These are phyloP conservation scores for Chenopodium quinoa DNA, from an alignment of 148 eudicot genomes.

Conservation along the genomic window DNA sequence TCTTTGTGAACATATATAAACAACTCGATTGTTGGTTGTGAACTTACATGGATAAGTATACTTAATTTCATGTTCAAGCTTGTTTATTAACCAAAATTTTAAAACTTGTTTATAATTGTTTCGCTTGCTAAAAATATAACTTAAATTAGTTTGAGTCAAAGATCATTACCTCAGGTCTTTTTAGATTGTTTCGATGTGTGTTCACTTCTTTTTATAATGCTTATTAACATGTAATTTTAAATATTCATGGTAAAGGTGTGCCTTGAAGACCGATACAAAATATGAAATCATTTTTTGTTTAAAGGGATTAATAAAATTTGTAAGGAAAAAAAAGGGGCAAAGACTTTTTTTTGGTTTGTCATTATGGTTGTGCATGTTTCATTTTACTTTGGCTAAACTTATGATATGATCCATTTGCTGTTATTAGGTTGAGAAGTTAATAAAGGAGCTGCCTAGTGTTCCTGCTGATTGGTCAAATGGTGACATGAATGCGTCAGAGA, in stretches of 20 bases:
- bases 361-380: background rate
- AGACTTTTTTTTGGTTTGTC: background rate
- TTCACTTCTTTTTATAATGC: background rate
- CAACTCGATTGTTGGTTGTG: no score
- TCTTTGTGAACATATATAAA: no score
- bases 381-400: background rate
- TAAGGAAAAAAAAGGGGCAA: background rate
- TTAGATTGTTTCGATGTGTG: background rate
- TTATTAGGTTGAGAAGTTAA: constrained; percentile 86
- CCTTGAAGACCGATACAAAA: no score
- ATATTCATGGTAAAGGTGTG: background rate
- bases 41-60: no score
- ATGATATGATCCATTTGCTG: background rate
- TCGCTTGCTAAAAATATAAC: no score
- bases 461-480: constrained; percentile 86
- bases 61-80: no score
- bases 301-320: background rate
- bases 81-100: no score
- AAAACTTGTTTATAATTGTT: no score
- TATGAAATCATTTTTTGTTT: no score
- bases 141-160: no score
- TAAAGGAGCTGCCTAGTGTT: constrained; percentile 89
- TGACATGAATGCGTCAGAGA: constrained; percentile 39
- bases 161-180: no score
- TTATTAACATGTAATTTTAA: no score